Conservation (phyloP, 2,329 filamentous ascomycete species). For the Fusarium decemcellulare region DNA sequence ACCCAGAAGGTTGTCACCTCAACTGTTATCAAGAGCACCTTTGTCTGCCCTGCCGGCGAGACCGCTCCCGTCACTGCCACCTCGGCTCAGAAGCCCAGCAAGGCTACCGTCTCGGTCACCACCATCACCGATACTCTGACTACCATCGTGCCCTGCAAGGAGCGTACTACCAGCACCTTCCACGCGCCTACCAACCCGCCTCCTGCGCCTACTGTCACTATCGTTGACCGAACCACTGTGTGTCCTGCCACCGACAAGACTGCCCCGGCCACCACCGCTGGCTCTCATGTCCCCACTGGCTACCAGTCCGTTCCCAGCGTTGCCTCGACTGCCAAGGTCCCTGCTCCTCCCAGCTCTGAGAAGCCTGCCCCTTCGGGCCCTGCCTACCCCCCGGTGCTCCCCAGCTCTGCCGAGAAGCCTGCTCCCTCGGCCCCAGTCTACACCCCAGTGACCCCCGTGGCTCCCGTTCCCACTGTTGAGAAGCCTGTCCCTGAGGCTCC, state of each 20-base stretch:
- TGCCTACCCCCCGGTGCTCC: neutral
- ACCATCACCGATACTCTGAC: conserved; percentile 46
- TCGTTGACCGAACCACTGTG: conserved; percentile 39
- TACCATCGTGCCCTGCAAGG: conserved; percentile 44
- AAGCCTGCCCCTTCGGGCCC: neutral
- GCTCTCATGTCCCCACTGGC: neutral
- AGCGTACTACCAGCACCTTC: conserved; percentile 44
- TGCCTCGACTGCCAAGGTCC: conserved; percentile 6
- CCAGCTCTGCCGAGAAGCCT: neutral
- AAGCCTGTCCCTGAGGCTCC: neutral
- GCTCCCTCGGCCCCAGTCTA: too few relatives aligned
- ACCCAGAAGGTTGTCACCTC: conserved; percentile 51
- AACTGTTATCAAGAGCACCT: conserved; percentile 38
- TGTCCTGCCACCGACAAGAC: conserved; percentile 28
- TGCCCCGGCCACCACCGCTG: conserved; percentile 2
- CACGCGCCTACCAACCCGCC: conserved; percentile 38
- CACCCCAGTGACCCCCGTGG: too few relatives aligned
- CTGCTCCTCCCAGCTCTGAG: neutral
- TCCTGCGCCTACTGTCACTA: conserved; percentile 39
- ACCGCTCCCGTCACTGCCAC: conserved; percentile 24
- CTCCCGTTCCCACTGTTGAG: neutral
- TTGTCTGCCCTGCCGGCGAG: conserved; percentile 43
- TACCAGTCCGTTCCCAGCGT: neutral
- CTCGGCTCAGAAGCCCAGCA: conserved; percentile 7
- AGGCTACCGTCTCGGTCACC: conserved; percentile 29